Percentiles rank a stretch among this genome's conserved stretches.
These are phyloP conservation scores for Penicillium arizonense DNA, from an alignment of 495 filamentous ascomycete species.

Conservation along the genomic window DNA sequence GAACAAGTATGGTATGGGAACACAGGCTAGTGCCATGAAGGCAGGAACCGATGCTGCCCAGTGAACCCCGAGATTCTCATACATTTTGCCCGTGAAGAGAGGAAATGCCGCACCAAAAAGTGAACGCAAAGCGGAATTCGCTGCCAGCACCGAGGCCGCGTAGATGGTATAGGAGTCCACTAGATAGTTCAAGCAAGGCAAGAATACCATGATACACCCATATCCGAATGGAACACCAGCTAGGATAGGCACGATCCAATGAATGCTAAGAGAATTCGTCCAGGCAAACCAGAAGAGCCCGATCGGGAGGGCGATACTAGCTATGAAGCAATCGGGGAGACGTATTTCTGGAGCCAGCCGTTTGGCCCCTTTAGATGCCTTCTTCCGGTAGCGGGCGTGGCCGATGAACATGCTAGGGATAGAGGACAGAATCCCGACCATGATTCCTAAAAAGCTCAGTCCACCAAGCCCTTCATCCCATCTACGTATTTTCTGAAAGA, in stretches of 20 bases:
- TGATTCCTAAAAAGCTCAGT: slow-evolving; percentile 72
- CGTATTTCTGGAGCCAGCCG: slow-evolving; percentile 39
- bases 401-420: slow-evolving; percentile 40
- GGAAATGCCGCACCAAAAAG: slow-evolving; percentile 74
- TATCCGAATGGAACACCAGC: slow-evolving; percentile 66
- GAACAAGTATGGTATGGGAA: slow-evolving; percentile 68
- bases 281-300: slow-evolving; percentile 63
- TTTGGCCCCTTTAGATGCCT: slow-evolving; percentile 23
- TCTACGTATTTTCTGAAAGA: slow-evolving; percentile 68
- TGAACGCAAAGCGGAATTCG: slow-evolving; percentile 63
- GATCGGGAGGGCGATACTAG: slow-evolving; percentile 37
- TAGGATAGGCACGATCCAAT: slow-evolving; percentile 62
- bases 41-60: slow-evolving; percentile 62
- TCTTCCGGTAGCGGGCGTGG: slow-evolving; percentile 38
- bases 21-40: slow-evolving; percentile 62
- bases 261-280: slow-evolving; percentile 64
- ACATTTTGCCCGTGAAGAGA: slow-evolving; percentile 75
- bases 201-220: slow-evolving; percentile 65
- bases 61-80: slow-evolving; percentile 66
- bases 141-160: slow-evolving; percentile 71
- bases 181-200: slow-evolving; percentile 69
- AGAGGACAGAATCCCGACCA: slow-evolving; percentile 69
- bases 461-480: slow-evolving; percentile 69
- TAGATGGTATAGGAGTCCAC: slow-evolving; percentile 74
- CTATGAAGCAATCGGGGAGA: slow-evolving; percentile 25